A percentile compares a stretch with the other conserved stretches of the same genome.
Evolutionary conservation across 2,329 filamentous ascomycete species (phyloP).

Genomic region (Fusarium papillatum): DNA sequence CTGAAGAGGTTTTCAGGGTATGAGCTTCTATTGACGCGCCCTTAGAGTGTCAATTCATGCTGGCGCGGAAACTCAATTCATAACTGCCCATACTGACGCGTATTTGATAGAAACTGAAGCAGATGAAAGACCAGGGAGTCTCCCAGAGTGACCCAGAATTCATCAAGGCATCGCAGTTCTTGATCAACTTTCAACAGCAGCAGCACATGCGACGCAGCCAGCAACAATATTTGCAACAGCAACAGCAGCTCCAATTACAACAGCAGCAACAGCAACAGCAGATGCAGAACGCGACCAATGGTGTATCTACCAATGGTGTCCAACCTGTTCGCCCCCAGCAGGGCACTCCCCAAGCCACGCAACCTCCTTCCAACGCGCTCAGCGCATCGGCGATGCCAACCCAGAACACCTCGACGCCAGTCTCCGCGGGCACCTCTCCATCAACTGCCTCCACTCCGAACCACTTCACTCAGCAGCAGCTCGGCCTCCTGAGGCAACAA

Average conservation of each 20-base stretch:
- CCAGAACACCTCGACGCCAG: slow-evolving; percentile 47
- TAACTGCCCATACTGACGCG: slow-evolving; percentile 31
- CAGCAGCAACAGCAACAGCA: slow-evolving; percentile 58
- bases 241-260: slow-evolving; percentile 67
- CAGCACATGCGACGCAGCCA: slow-evolving; percentile 67
- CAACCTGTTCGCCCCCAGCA: slow-evolving; percentile 57
- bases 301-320: slow-evolving; percentile 63
- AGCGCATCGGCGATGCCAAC: slow-evolving; percentile 55
- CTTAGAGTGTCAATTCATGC: neutral
- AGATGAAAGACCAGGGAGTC: slow-evolving; percentile 90
- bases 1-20: slow-evolving; percentile 81
- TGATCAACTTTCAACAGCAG: slow-evolving; percentile 79
- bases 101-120: slow-evolving; percentile 80
- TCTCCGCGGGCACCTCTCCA: slow-evolving; percentile 48
- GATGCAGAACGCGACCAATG: slow-evolving; percentile 69
- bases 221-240: slow-evolving; percentile 57
- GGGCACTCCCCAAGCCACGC: slow-evolving; percentile 47
- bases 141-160: slow-evolving; percentile 88
- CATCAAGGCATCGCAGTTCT: slow-evolving; percentile 83
- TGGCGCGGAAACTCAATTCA: neutral
- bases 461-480: slow-evolving; percentile 84
- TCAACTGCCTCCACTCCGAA: slow-evolving; percentile 54
- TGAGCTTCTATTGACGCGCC: slow-evolving; percentile 43
- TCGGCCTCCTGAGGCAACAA: slow-evolving; percentile 84
- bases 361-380: slow-evolving; percentile 50